Evolutionary conservation across 2,329 filamentous ascomycete species (phyloP), one percentile per base, ranked within the genome.

Genomic region (Alternaria longipes): DNA sequence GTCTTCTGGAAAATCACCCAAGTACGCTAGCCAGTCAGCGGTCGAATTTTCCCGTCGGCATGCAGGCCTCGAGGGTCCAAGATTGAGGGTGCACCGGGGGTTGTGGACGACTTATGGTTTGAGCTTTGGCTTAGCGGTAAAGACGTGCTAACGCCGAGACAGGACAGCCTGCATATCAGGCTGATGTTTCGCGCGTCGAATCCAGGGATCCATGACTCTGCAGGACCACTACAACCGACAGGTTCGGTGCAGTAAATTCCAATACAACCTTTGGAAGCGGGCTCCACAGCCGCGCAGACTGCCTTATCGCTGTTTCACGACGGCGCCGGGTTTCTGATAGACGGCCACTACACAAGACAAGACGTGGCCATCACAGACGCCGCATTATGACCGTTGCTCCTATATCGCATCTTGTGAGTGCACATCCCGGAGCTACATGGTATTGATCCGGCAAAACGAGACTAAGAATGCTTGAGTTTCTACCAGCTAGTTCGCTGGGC

Each of bases 301-400:
- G 68, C 75, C 75, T 79, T 79, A 79, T 79, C 77, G 71, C 69
- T 64, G 74, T 78, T 74, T 68, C 75, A 78, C 71, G 62, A 56
- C 66, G 60, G 62, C 59, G 65, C 58, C 54, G 55, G 59, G 65
- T 70, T 60, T 65, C 61, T 67, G 73, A 75, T 75, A 73, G 71
- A 74, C 63, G 61, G 56, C 56, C 59, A 53, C 51, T 54, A 51
- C 67, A 64, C 64, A 54, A 66, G 44, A 49, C 46, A 4, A 49
- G 59, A 28, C 28, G 50, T 54, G 49, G 56, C 58, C 65, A 64
- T 54, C 51, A 63, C 56, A 65, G 66, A 71, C 69, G 69, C 30
- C 56, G 69, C 57, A 26, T 60, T 68, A 71, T 74, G 68, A 71
- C 65, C 63, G 66, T 57, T 66, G 56, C 36, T 64, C 49, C 58